These are phyloP conservation scores for Paramecium primaurelia DNA, from an alignment of 73 alveolate genomes.

Conservation along the genomic window DNA sequence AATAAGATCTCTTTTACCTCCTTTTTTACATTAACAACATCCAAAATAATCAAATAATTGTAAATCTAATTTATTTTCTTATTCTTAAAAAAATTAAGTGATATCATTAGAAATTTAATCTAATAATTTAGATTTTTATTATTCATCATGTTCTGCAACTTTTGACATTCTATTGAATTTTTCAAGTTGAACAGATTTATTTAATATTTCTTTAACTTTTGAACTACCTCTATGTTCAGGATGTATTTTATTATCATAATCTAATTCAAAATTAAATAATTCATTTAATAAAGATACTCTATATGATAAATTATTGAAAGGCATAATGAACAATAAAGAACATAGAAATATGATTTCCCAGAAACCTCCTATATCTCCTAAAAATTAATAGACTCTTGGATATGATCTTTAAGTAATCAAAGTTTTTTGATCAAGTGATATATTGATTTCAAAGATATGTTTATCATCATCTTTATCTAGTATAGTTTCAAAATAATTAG, in stretches of 20 bases:
- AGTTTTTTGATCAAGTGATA: neutral
- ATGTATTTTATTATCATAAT: neutral
- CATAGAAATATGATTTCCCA: neutral
- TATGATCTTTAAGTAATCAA: neutral
- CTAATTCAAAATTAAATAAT: slow-evolving; percentile 16
- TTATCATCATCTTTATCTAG: neutral
- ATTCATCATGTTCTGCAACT: neutral
- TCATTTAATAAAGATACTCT: neutral
- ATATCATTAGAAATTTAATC: neutral
- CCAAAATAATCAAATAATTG: neutral
- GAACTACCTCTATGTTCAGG: neutral
- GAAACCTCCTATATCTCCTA: slow-evolving; percentile 3
- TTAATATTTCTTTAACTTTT: neutral
- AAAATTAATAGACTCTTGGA: neutral
- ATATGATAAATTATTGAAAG: neutral
- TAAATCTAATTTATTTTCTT: neutral
- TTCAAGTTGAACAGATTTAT: neutral
- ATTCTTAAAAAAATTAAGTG: slow-evolving; percentile 5
- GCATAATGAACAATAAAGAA: neutral
- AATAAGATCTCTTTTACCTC: slow-evolving; percentile 17
- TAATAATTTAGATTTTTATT: neutral
- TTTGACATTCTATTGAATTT: slow-evolving; percentile 23
- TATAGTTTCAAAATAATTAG: neutral
- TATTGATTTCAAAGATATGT: neutral
- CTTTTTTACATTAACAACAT: slow-evolving; percentile 6